A percentile compares a stretch with the other conserved stretches of the same genome.
These are phyloP conservation scores for Rutstroemia sp. DNA, from an alignment of 2,329 filamentous ascomycete species.

Conservation along the genomic window DNA sequence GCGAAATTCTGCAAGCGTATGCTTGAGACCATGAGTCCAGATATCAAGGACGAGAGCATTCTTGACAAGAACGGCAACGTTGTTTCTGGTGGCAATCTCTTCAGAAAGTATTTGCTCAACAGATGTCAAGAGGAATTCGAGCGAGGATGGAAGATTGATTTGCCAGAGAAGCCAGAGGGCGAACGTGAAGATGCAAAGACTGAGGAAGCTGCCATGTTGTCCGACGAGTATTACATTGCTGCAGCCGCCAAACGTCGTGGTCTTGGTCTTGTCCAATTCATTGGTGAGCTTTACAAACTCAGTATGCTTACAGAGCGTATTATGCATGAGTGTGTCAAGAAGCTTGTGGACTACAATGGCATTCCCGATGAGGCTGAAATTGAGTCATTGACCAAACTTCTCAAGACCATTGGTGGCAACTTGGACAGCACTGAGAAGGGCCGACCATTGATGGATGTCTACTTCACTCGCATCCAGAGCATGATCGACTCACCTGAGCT, in stretches of 20 bases:
- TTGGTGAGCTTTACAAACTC: constrained; percentile 97
- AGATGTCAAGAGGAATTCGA: constrained; percentile 98
- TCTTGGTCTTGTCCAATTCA: constrained; percentile 97
- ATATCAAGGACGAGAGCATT: constrained; percentile 93
- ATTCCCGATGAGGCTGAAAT: constrained; percentile 92
- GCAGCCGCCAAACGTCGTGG: constrained; percentile 94
- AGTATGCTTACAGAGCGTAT: constrained; percentile 98
- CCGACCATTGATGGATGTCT: constrained; percentile 79
- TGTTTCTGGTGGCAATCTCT: constrained; percentile 85
- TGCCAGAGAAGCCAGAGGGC: constrained; percentile 71
- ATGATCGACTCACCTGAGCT: constrained; percentile 77
- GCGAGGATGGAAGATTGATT: constrained; percentile 88
- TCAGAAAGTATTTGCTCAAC: constrained; percentile 98
- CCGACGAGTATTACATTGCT: constrained; percentile 92
- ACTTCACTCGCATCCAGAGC: constrained; percentile 81
- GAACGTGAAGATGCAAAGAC: constrained; percentile 45
- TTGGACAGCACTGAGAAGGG: constrained; percentile 81
- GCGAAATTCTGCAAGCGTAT: constrained; percentile 97
- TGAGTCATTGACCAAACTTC: constrained; percentile 87
- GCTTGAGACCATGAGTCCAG: constrained; percentile 89
- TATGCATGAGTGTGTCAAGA: constrained; percentile 98
- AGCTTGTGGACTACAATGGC: constrained; percentile 91
- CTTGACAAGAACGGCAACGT: constrained; percentile 82
- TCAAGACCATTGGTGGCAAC: constrained; percentile 84
- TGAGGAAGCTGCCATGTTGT: constrained; percentile 73